phyloP scores from a whole-genome alignment of 2,329 filamentous ascomycete genomes.

The Trichoderma asperellum region DNA sequence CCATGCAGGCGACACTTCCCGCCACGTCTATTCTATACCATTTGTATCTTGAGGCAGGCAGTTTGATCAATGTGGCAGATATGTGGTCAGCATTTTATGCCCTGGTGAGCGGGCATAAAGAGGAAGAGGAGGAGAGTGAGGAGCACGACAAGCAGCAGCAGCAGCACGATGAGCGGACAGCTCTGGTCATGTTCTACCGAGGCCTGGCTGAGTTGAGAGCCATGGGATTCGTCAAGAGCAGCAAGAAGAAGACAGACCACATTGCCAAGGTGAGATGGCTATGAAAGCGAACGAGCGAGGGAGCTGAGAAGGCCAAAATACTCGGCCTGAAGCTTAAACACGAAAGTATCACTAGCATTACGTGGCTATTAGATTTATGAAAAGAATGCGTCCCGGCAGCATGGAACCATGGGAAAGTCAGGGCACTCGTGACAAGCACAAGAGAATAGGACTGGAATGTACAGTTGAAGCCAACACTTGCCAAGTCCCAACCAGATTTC shows the following conservation, averaged over 20 bases:
- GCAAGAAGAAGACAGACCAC: constrained; percentile 90
- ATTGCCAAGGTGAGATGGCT: constrained; percentile 87
- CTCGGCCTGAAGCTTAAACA: not conserved
- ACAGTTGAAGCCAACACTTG: not conserved
- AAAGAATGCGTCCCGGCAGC: not conserved
- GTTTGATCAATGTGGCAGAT: constrained; percentile 77
- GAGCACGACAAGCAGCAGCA: constrained; percentile 51
- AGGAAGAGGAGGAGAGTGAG: constrained; percentile 44
- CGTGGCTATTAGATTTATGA: not conserved
- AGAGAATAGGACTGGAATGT: not conserved
- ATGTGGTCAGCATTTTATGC: constrained; percentile 77
- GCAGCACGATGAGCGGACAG: constrained; percentile 55
- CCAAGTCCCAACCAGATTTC: not conserved
- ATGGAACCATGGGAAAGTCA: not conserved
- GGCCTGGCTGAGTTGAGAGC: constrained; percentile 82
- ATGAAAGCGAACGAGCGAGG: constrained; percentile 37
- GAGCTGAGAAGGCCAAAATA: too few relatives aligned
- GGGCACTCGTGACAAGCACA: not conserved
- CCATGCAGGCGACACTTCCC: constrained; percentile 64
- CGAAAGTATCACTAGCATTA: not conserved
- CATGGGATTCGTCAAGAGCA: constrained; percentile 86
- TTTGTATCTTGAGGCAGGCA: constrained; percentile 76
- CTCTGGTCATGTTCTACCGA: constrained; percentile 79
- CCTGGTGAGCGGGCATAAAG: constrained; percentile 53
- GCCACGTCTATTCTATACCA: constrained; percentile 76